These are phyloP conservation scores for Kalmanozyma brasiliensis DNA, from an alignment of 1,284 basidiomycete genomes.

Conservation along the genomic window DNA sequence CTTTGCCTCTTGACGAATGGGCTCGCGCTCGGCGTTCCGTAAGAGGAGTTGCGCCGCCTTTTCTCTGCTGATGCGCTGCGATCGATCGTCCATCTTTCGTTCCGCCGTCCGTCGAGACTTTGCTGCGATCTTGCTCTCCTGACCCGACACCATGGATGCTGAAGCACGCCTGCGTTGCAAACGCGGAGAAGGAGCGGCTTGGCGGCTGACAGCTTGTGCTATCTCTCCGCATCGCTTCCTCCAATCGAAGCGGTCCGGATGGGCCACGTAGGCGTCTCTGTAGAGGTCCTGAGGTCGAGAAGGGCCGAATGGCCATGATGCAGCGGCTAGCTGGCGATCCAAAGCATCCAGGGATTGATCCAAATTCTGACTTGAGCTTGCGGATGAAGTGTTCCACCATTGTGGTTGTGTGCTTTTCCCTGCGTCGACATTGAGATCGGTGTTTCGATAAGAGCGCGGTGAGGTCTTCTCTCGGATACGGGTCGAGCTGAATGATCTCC, in stretches of 20 bases:
- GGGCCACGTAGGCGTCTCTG: conserved; percentile 40
- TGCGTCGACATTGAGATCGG: neutral
- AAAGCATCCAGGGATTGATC: conserved; percentile 18
- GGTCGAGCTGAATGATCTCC: conserved; percentile 15
- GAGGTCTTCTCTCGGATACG: conserved; percentile 6
- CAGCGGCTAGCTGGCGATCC: conserved; percentile 19
- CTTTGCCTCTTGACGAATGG: conserved; percentile 25
- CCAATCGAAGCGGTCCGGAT: conserved; percentile 49
- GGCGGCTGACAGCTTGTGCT: neutral
- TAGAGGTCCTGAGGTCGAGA: conserved; percentile 39
- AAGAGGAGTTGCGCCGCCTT: conserved; percentile 15
- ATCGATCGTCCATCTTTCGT: conserved; percentile 47
- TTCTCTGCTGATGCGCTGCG: conserved; percentile 37
- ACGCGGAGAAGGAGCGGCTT: conserved; percentile 4
- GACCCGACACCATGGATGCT: conserved; percentile 27
- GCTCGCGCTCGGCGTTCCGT: conserved; percentile 33
- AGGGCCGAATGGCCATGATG: conserved; percentile 29
- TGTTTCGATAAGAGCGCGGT: neutral
- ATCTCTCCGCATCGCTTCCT: conserved; percentile 19
- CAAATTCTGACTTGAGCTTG: neutral
- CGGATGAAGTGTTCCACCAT: conserved; percentile 23
- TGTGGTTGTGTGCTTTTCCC: conserved; percentile 7
- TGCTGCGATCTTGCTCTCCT: conserved; percentile 40
- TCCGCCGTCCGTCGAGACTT: conserved; percentile 33
- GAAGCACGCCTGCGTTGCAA: conserved; percentile 34